Percentiles rank a stretch among this genome's conserved stretches.
Evolutionary conservation across 1,284 basidiomycete genomes (phyloP).

Genomic region (Ceratobasidium sp.): DNA sequence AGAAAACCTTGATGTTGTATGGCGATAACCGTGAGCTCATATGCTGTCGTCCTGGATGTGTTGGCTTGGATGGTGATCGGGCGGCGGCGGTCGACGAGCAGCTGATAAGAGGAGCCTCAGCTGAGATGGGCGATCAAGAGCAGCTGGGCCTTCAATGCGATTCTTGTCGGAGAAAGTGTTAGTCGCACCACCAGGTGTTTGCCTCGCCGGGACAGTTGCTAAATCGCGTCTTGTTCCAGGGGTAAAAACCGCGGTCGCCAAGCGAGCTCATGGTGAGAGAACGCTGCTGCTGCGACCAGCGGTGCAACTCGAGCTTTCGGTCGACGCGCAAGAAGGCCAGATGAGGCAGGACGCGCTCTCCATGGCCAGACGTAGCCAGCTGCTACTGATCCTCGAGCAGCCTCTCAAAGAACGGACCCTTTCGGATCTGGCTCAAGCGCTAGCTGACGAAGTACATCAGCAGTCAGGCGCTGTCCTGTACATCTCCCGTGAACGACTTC

Average conservation of each 20-base stretch:
- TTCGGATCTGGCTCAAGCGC: neutral
- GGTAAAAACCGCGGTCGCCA: neutral
- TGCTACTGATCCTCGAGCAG: conserved; percentile 5
- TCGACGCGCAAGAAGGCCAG: neutral
- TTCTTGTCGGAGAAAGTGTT: no score
- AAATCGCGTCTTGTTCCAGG: neutral
- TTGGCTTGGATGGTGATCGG: neutral
- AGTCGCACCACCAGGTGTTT: no score
- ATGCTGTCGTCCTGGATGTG: neutral
- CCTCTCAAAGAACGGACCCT: neutral
- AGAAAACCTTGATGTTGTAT: neutral
- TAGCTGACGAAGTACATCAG: neutral
- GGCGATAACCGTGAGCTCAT: conserved; percentile 16
- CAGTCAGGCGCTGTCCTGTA: neutral
- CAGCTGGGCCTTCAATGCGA: no score
- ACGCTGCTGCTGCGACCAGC: neutral
- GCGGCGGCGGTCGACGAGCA: neutral
- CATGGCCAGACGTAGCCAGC: neutral
- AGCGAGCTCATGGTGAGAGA: neutral
- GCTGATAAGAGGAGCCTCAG: neutral
- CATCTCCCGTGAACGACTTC: neutral
- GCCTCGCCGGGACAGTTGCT: no score
- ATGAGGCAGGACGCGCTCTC: neutral
- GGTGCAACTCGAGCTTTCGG: neutral
- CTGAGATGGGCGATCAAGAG: no score